Evolutionary conservation across 2,329 filamentous ascomycete species (phyloP).

Genomic region (Teratosphaeria zuluensis): DNA sequence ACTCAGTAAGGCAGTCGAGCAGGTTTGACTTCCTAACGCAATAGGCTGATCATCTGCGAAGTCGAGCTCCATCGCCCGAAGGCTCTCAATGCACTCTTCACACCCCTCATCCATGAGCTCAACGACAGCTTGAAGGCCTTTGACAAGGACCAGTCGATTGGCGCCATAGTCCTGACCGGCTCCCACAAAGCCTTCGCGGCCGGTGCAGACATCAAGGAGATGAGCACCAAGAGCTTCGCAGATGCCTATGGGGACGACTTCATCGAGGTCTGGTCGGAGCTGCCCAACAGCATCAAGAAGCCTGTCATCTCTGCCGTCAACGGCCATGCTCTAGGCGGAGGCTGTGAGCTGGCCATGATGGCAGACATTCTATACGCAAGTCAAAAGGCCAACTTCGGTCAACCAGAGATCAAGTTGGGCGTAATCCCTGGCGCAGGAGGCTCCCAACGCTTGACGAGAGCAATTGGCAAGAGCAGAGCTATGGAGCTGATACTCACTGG

Average conservation of each 20-base stretch:
- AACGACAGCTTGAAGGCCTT: conserved; percentile 66
- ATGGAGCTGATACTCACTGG: conserved; percentile 91
- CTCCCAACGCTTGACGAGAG: conserved; percentile 75
- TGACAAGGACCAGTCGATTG: conserved; percentile 59
- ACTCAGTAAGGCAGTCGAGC: conserved; percentile 51
- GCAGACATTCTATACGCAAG: conserved; percentile 91
- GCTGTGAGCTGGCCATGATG: conserved; percentile 97
- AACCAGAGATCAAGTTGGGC: conserved; percentile 94
- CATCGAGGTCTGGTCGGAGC: conserved; percentile 86
- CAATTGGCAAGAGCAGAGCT: conserved; percentile 58
- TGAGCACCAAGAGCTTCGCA: conserved; percentile 85
- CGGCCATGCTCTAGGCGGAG: conserved; percentile 86
- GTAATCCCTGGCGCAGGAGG: conserved; percentile 88
- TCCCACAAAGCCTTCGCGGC: conserved; percentile 87
- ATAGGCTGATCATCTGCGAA: conserved; percentile 31
- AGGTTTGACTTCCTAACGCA: background rate
- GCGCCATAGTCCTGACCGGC: conserved; percentile 77
- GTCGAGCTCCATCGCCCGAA: conserved; percentile 91
- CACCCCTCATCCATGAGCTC: conserved; percentile 81
- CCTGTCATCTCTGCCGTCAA: conserved; percentile 91
- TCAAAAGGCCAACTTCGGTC: conserved; percentile 77
- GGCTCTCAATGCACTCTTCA: conserved; percentile 87
- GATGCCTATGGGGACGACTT: conserved; percentile 82
- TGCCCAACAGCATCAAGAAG: conserved; percentile 79
- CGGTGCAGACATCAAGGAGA: conserved; percentile 98